Evolutionary conservation across 257 asterid species (phyloP), one percentile per base, ranked within the genome.

Genomic region (Solanum appendiculatum): DNA sequence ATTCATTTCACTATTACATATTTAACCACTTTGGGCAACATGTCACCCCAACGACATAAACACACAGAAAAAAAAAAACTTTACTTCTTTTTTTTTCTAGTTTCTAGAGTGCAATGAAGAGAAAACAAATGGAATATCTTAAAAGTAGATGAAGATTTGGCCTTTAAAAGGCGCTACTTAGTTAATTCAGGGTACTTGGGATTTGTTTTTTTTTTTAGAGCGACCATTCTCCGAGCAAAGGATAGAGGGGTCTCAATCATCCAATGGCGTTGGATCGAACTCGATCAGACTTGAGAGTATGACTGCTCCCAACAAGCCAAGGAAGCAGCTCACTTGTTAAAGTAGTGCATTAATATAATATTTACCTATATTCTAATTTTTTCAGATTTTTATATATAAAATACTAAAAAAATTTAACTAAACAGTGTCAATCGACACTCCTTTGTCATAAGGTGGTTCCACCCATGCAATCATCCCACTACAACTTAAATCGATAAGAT

Each of bases 1-100:
- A 70, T 72, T 74, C 88, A 46, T 88, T 90, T 48, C 73, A 42
- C 40, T 63, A 72, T 86, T 86, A 83, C 87, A 77, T 60, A 2
- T 70, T 21, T 70, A 72, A 11, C 86, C 64, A 25, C 44, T 92
- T 91, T 87, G 82, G 91, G 83, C 87, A 91, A 87, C 78, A 44
- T 83, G 10, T 39, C 21, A 37, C 31, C 56, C 56, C 56, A 39
- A 21, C 31, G n/a, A n/a, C n/a, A n/a, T n/a, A n/a, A n/a, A n/a
- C n/a, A n/a, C n/a, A n/a, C n/a, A n/a, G n/a, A n/a, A n/a, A 60
- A 63, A 4, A 5, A 18, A 9, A 20, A 0, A 5, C 20, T 20
- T 25, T 36, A 54, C 25, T 72, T 18, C 2, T 2, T 70, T 10
- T 37, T 7, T 6, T 36, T n/a, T 4, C 60, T 25, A 42, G 83